Conservation (phyloP, 495 filamentous ascomycete genomes). For the Podospora pseudopauciseta region DNA sequence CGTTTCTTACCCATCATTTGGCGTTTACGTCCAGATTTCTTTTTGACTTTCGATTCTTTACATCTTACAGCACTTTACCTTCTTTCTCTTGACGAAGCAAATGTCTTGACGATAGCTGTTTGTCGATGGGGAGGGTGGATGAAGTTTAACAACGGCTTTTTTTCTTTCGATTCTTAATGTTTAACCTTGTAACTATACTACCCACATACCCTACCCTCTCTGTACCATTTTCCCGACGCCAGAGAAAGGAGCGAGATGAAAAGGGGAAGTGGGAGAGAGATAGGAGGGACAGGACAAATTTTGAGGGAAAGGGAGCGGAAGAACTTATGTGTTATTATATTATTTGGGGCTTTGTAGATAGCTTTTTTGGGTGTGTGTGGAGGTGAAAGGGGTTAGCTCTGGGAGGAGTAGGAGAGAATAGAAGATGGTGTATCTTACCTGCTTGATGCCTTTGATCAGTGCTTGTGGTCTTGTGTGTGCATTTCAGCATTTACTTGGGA, state of each 20-base stretch:
- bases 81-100: not conserved
- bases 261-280: not conserved
- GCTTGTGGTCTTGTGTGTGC: no score
- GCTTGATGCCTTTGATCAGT: not conserved
- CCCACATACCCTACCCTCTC: not conserved
- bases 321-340: not conserved
- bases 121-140: not conserved
- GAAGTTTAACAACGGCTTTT: not conserved
- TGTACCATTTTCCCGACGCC: not conserved
- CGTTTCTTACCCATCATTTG: not conserved
- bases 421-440: not conserved
- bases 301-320: no score
- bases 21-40: not conserved
- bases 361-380: not conserved
- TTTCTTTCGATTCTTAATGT: not conserved
- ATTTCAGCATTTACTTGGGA: no score
- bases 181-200: not conserved
- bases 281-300: not conserved
- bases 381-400: not conserved
- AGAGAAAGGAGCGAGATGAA: not conserved
- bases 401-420: not conserved
- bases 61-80: not conserved
- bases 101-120: not conserved
- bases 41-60: not conserved
- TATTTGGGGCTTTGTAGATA: not conserved